These are phyloP conservation scores for Trichomonascaceae sp. DNA, from an alignment of 1,139 yeast genomes.

Conservation along the genomic window DNA sequence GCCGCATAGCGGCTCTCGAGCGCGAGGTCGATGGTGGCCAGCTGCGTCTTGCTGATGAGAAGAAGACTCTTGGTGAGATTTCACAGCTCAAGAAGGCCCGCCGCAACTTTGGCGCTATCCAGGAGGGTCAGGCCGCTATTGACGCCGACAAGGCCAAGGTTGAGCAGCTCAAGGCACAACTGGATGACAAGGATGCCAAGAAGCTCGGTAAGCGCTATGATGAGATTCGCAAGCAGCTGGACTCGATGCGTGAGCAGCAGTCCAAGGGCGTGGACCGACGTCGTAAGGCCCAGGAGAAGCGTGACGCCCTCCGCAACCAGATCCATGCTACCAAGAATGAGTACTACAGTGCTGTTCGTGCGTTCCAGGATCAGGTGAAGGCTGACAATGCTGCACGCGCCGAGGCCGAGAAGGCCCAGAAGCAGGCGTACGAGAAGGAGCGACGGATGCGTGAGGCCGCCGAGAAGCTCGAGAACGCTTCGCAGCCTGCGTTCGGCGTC, in stretches of 20 bases:
- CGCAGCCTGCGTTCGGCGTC: conserved; percentile 66
- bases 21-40: conserved; percentile 65
- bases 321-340: conserved; percentile 41
- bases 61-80: conserved; percentile 75
- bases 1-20: conserved; percentile 58
- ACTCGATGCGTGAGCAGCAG: conserved; percentile 44
- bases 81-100: conserved; percentile 68
- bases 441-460: conserved; percentile 30
- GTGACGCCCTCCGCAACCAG: conserved; percentile 49
- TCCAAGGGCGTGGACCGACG: conserved; percentile 56
- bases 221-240: conserved; percentile 48
- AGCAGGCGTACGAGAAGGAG: conserved; percentile 26
- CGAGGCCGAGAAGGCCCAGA: conserved; percentile 44
- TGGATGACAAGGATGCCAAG: conserved; percentile 51
- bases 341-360: conserved; percentile 21
- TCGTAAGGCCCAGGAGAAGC: conserved; percentile 52
- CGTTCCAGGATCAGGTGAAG: conserved; percentile 31
- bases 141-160: conserved; percentile 73
- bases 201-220: conserved; percentile 40
- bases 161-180: conserved; percentile 57
- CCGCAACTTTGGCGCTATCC: conserved; percentile 66
- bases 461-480: conserved; percentile 61
- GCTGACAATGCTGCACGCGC: conserved; percentile 47
- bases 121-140: conserved; percentile 63
- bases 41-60: conserved; percentile 84